These are phyloP conservation scores for Macrolepiota dolichaula DNA, from an alignment of 768 basidiomycete genomes.

Conservation along the genomic window DNA sequence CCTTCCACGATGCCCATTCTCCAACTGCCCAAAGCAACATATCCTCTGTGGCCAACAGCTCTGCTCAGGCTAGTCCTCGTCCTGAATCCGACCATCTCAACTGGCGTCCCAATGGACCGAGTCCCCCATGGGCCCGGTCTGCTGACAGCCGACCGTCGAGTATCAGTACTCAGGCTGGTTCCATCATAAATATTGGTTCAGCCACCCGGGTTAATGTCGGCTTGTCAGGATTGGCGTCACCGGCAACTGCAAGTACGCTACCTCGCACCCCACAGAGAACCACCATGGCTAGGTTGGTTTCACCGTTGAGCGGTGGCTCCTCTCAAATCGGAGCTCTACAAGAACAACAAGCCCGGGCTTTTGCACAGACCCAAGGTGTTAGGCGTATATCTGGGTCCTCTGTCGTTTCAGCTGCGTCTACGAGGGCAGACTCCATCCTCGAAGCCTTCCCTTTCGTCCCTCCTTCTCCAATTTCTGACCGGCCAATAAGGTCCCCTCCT, in stretches of 20 bases:
- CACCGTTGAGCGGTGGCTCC: conserved; percentile 35
- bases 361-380: conserved; percentile 51
- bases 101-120: conserved; percentile 36
- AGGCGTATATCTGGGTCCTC: conserved; percentile 64
- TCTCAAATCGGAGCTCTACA: conserved; percentile 37
- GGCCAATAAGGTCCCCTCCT: conserved; percentile 71
- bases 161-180: conserved; percentile 60
- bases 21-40: conserved; percentile 34
- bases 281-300: conserved; percentile 60
- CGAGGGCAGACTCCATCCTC: conserved; percentile 78
- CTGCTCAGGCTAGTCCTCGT: conserved; percentile 16
- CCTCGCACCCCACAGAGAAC: conserved; percentile 52
- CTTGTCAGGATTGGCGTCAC: conserved; percentile 31
- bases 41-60: conserved; percentile 35
- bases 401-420: conserved; percentile 63
- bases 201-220: conserved; percentile 70
- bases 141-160: conserved; percentile 55
- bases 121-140: conserved; percentile 37
- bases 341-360: conserved; percentile 65
- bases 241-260: conserved; percentile 29
- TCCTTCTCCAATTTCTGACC: conserved; percentile 83
- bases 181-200: conserved; percentile 56
- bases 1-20: conserved; percentile 62
- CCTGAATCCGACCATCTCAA: conserved; percentile 28
- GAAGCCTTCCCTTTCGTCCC: conserved; percentile 89